Base-by-base conservation (phyloP, 2,329 filamentous ascomycete species). In the Calonectria leucothoes region DNA sequence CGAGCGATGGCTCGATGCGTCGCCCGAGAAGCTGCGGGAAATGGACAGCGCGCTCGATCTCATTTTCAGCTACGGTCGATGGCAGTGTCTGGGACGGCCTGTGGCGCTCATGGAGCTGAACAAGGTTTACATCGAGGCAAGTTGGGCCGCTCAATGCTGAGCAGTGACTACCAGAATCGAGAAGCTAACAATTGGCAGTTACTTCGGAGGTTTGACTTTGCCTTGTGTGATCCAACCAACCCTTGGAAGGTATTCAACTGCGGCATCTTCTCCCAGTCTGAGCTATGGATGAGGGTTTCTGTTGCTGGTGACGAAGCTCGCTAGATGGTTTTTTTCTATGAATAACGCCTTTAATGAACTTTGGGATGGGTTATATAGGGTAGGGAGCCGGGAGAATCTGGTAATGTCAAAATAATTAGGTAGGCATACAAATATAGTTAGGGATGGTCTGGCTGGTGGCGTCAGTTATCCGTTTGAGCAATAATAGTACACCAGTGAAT, bases 111-210 rank as follows among this genome's bases (percentile, higher is more conserved):
- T 87, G 76, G 85, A 87, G 75, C 29, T 86, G 67, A 85, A 85
- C 51, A 84, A 84, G 78, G 65, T 83, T 3, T 81, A 85, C 37
- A 84, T 87, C 25, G 86, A 89, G 82, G 85, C 86, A 59, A 68
- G 81, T 52, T 66, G 68, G 51, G 72, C 20, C 74, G 14, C 0
- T 14, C 17, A 23, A 23, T 20, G 0, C 0, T 20, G 2, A 1
- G 0, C 11, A 1, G 10, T 15, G 4, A 14, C 1, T 6, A 5
- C 10, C 17, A 10, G 4, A 12, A 77, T 1, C 11, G 3, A 17
- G n/a, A 20, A 6, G 23, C 66, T 69, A 15, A 74, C 55, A 4
- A 0, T 48, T 17, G 20, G 4, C 25, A 84, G 83, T 69, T 84
- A 3, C 66, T 84, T 23, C 75, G 82, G 6, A 77, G 77, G 0